A percentile compares a stretch with the other conserved stretches of the same genome.
These are phyloP conservation scores for Venturia carpophila DNA, from an alignment of 2,329 filamentous ascomycete species.

Conservation along the genomic window DNA sequence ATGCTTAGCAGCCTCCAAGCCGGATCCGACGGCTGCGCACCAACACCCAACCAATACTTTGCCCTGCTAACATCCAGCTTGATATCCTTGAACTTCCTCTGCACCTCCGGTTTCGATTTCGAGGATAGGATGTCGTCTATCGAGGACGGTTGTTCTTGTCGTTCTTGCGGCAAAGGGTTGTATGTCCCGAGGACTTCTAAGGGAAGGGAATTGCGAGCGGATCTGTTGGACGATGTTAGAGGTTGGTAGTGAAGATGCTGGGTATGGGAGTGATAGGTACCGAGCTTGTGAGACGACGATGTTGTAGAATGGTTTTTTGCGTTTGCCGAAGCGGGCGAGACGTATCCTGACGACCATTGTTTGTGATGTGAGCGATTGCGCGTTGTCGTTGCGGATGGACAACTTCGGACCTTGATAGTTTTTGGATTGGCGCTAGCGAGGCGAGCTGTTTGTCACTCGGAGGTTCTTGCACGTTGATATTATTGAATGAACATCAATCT, in stretches of 20 bases:
- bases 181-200: conserved; percentile 79
- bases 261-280: conserved; percentile 41
- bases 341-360: conserved; percentile 90
- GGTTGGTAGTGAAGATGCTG: neutral
- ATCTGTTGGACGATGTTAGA: conserved; percentile 42
- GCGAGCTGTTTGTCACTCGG: neutral
- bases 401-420: neutral
- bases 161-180: conserved; percentile 49
- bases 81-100: conserved; percentile 79
- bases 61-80: conserved; percentile 73
- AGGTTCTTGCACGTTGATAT: neutral
- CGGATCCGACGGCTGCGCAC: conserved; percentile 89
- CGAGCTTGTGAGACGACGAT: conserved; percentile 91
- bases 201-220: conserved; percentile 77
- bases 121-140: neutral
- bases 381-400: neutral
- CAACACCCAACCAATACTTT: conserved; percentile 94
- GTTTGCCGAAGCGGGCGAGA: conserved; percentile 84
- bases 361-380: neutral
- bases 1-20: conserved; percentile 20
- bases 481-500: neutral
- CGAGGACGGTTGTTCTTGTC: conserved; percentile 19
- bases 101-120: conserved; percentile 35
- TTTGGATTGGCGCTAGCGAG: neutral
- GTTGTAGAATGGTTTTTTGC: conserved; percentile 90